phyloP scores from a whole-genome alignment of 2,329 filamentous ascomycete species.

The Ophiostoma montium region DNA sequence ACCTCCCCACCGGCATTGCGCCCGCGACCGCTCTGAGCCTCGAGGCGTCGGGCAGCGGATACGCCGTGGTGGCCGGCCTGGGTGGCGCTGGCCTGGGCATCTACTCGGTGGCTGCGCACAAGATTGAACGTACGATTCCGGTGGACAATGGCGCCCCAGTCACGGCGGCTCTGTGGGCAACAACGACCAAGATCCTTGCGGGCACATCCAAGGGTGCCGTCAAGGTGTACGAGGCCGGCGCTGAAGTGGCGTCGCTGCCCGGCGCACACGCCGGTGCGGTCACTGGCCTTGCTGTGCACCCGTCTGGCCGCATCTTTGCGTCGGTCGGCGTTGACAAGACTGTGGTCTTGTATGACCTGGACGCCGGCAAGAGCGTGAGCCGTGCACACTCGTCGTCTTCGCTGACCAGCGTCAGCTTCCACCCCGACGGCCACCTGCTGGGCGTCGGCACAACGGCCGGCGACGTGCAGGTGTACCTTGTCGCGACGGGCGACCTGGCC shows the following conservation, averaged over 20 bases:
- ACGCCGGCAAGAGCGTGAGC: conserved; percentile 51
- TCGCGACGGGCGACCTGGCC: conserved; percentile 62
- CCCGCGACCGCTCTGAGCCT: conserved; percentile 35
- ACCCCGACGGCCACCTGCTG: conserved; percentile 91
- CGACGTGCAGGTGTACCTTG: conserved; percentile 79
- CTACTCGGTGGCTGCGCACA: conserved; percentile 57
- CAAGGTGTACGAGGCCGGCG: conserved; percentile 64
- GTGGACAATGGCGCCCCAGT: conserved; percentile 46
- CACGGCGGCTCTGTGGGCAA: conserved; percentile 52
- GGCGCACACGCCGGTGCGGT: conserved; percentile 72
- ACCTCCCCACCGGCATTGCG: conserved; percentile 27
- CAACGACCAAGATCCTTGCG: conserved; percentile 53
- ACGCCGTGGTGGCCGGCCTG: conserved; percentile 61
- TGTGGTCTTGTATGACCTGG: conserved; percentile 76
- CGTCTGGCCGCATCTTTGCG: conserved; percentile 67
- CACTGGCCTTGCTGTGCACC: conserved; percentile 66
- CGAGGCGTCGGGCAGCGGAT: conserved; percentile 32
- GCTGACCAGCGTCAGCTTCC: conserved; percentile 68
- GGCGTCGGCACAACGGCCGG: conserved; percentile 69
- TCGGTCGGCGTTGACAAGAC: conserved; percentile 88
- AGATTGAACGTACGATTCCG: conserved; percentile 52
- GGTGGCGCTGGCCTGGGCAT: conserved; percentile 55
- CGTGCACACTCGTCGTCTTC: conserved; percentile 68
- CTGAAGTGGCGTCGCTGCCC: conserved; percentile 49
- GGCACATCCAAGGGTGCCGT: conserved; percentile 61